Base-by-base conservation (phyloP, 2,329 filamentous ascomycete genomes). In the Sclerotinia subarctica region DNA sequence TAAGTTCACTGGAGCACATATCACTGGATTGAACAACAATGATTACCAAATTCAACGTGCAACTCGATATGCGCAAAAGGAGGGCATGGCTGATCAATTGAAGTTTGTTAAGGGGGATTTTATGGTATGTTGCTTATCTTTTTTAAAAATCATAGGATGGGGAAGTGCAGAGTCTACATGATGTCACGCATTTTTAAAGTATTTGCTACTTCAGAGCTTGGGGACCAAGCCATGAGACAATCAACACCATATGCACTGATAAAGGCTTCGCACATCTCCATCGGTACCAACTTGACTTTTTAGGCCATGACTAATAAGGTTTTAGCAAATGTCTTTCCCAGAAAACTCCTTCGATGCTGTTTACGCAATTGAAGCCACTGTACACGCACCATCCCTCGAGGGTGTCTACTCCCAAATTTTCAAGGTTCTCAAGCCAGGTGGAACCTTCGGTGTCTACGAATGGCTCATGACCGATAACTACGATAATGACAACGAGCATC, bases 381-480 rank as follows among this genome's bases (percentile, higher is more conserved):
- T 96, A 63, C 95, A 99, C 79, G 95, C 95, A 0, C 95, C 94
- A 53, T 90, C 88, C 56, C 88, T 98, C 10, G 91, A 93, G 76
- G 94, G 92, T 69, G 93, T 97, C 73, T 99, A 99, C 83, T 90
- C 88, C 78, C 90, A 98, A 80, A 98, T 98, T 77, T 94, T 90
- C 86, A 91, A 92, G 59, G 94, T 97, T 29, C 85, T 99, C 72
- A 99, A 98, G 86, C 95, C 95, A 26, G 95, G 95, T 70, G 94
- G 95, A 79, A 84, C 93, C 64, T 99, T 98, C 76, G 95, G 94
- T 78, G 94, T 98, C 64, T 99, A 98, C 82, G 95, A 99, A 81
- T 98, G 95, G 95, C 85, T 98, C 77, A 98, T 99, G 95, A 98
- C 94, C 8, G 94, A 97, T 71, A 83, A 89, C 32, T 99, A 97